phyloP scores from a whole-genome alignment of 768 basidiomycete genomes.

The Lactarius sp. region DNA sequence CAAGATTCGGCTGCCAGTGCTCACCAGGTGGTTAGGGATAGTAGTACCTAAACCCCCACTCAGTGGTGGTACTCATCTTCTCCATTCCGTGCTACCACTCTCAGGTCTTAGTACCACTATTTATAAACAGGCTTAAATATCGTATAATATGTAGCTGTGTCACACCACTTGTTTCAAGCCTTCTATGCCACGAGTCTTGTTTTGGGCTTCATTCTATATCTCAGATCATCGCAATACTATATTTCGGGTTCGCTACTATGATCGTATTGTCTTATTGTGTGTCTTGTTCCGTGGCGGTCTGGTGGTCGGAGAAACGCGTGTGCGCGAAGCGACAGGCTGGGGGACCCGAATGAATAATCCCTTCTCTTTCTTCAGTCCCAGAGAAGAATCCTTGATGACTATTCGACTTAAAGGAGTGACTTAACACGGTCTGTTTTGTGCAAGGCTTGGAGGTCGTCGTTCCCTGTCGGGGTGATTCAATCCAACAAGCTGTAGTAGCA shows the following conservation, averaged over 20 bases:
- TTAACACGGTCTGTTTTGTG: constrained; percentile 16
- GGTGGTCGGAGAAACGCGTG: not conserved
- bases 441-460: constrained; percentile 21
- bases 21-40: not conserved
- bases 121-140: not conserved
- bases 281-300: too few species aligned
- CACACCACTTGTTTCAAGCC: not conserved
- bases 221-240: not conserved
- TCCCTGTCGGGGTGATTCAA: constrained; percentile 9
- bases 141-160: not conserved
- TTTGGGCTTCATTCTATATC: not conserved
- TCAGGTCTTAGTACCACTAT: not conserved
- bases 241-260: not conserved
- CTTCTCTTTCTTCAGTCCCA: not conserved
- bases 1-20: not conserved
- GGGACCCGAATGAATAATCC: not conserved
- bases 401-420: constrained; percentile 14
- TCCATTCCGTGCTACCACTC: not conserved
- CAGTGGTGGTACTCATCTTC: not conserved
- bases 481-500: not conserved
- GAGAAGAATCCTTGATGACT: not conserved
- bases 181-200: not conserved
- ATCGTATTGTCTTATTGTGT: not conserved
- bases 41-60: not conserved
- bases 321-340: not conserved